A percentile compares a stretch with the other conserved stretches of the same genome.
phyloP scores from a whole-genome alignment of 2,329 filamentous ascomycete genomes.

The Fonsecaea pedrosoi region DNA sequence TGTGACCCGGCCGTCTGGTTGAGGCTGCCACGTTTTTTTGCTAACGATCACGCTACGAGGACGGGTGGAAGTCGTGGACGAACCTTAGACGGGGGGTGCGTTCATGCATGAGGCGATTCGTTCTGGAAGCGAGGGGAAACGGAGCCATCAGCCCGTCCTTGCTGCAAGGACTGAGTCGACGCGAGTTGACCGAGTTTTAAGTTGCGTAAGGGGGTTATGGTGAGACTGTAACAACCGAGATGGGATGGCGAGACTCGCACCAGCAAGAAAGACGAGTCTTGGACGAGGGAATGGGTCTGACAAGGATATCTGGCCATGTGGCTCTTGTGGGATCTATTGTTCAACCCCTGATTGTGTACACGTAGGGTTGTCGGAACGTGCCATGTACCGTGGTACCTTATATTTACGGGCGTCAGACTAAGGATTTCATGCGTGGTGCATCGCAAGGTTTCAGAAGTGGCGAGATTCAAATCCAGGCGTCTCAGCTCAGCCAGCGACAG shows the following conservation, averaged over 20 bases:
- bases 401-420: conserved; percentile 5
- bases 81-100: conserved; percentile 11
- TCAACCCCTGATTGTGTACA: neutral
- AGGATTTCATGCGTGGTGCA: neutral
- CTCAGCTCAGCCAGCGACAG: conserved; percentile 12
- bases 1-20: neutral
- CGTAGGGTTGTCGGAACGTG: neutral
- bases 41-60: conserved; percentile 3
- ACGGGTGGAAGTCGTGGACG: conserved; percentile 1
- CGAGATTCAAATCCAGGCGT: neutral
- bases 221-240: conserved; percentile 9
- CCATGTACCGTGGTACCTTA: neutral
- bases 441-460: conserved; percentile 13
- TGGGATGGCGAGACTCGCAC: neutral
- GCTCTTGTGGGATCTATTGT: neutral
- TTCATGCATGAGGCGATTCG: conserved; percentile 32
- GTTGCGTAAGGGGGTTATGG: conserved; percentile 5
- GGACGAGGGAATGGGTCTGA: neutral
- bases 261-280: neutral
- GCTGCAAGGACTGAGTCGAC: neutral
- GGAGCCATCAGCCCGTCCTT: neutral
- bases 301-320: neutral
- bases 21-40: conserved; percentile 22
- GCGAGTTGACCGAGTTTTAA: conserved; percentile 7
- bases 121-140: conserved; percentile 12